phyloP scores from a whole-genome alignment of 2,329 filamentous ascomycete genomes.

The Berkeleyomyces basicola region DNA sequence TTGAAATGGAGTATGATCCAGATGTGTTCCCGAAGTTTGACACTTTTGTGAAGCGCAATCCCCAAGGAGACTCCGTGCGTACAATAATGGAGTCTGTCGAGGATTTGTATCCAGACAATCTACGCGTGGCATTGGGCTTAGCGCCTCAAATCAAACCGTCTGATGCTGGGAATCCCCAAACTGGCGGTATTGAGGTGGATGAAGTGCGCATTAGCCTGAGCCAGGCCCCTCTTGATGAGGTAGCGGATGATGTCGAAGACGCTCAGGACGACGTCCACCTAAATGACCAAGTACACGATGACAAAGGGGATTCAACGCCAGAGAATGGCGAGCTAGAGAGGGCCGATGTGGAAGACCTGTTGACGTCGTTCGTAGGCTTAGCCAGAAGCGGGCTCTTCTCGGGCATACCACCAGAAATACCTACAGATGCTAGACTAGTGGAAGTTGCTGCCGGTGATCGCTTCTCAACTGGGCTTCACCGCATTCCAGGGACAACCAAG shows the following conservation, averaged over 20 bases:
- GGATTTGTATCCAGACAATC: conserved; percentile 61
- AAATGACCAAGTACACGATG: not conserved
- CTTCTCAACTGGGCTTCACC: conserved; percentile 14
- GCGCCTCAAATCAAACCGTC: conserved; percentile 17
- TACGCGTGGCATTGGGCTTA: conserved; percentile 32
- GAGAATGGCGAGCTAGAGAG: not conserved
- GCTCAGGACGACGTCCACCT: not conserved
- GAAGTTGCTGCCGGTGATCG: conserved; percentile 26
- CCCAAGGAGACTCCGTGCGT: conserved; percentile 44
- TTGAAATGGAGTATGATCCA: conserved; percentile 43
- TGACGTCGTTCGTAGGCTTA: conserved; percentile 21
- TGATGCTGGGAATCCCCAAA: conserved; percentile 18
- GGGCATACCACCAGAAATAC: conserved; percentile 23
- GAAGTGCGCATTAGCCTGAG: conserved; percentile 33
- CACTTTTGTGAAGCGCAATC: conserved; percentile 40
- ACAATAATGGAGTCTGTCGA: conserved; percentile 72
- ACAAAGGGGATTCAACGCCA: not conserved
- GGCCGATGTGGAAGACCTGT: not conserved
- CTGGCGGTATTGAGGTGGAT: conserved; percentile 44
- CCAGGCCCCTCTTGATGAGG: not conserved
- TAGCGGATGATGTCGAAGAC: not conserved
- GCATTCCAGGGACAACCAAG: conserved; percentile 18
- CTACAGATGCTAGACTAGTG: conserved; percentile 24
- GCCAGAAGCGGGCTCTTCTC: conserved; percentile 27
- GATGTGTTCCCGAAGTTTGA: conserved; percentile 38